Evolutionary conservation across 495 filamentous ascomycete genomes (phyloP), one percentile per base, ranked within the genome.

Genomic region (Annulohypoxylon bovei): DNA sequence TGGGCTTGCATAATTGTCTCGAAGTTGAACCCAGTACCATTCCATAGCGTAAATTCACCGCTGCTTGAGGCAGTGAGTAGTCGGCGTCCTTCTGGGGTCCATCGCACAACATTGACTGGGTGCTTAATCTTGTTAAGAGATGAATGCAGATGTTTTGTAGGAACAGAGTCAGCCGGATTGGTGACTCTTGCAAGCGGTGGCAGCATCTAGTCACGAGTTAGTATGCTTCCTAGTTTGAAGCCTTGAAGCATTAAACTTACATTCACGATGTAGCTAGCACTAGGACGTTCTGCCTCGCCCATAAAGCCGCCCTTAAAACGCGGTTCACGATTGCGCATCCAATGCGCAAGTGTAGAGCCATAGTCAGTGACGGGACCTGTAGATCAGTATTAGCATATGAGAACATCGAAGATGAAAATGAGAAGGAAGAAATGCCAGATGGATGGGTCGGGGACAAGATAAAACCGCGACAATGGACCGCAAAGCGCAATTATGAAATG

Each of bases 1-100:
- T 99, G 95, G 37, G 95, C 95, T 79, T 97, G 94, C 92, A 97
- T 96, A 39, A 98, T 97, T 1, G 95, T 99, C 82, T 99, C 95
- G 73, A 99, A 99, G 77, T 99, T 99, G 84, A 99, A 99, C 0
- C 93, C 95, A 49, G 93, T 98, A 63, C 95, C 95, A 78, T 99
- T 99, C 95, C 95, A 99, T 3, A 99, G 81, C 50, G 96, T 99
- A 72, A 99, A 99, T 77, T 99, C 95, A 61, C 95, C 95, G 74
- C 94, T 98, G 76, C 93, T 95, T 1, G 93, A 95, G 20, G 92
- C 95, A 0, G 95, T 98, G 73, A 99, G 84, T 47, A 99, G 80
- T 65, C 95, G 85, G 66, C 95, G 88, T 37, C 95, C 95, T 81
- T 99, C 95, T 0, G 95, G 95, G 2, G 95, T 99, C 95, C 95